Percentiles rank a stretch among this genome's conserved stretches.
Conservation (phyloP, 1,284 basidiomycete genomes). For the Paramarasmius palmivorus region DNA sequence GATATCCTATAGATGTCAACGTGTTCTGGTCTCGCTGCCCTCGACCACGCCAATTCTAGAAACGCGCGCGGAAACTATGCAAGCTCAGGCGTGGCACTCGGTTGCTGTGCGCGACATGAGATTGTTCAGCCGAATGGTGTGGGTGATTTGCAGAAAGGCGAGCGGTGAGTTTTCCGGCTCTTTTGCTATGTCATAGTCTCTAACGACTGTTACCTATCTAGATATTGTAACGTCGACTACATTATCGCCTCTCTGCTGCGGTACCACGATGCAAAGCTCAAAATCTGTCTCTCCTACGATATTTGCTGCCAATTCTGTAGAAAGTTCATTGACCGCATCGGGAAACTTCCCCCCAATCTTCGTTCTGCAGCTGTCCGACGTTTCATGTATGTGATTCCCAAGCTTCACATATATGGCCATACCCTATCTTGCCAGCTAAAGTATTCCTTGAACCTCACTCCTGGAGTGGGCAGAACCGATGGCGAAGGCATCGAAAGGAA, state of each 20-base stretch:
- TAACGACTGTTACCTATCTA: no score
- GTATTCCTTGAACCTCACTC: conserved; percentile 24
- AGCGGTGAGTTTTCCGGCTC: conserved; percentile 16
- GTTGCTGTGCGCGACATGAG: conserved; percentile 21
- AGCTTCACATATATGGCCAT: conserved; percentile 28
- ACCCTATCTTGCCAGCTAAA: conserved; percentile 17
- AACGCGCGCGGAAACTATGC: conserved; percentile 9
- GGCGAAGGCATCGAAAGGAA: conserved; percentile 29
- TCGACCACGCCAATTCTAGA: conserved; percentile 17
- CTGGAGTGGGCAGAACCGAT: conserved; percentile 22
- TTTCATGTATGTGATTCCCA: conserved; percentile 18
- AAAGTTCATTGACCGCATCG: conserved; percentile 14
- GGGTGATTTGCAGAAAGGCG: conserved; percentile 23
- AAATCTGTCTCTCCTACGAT: conserved; percentile 21
- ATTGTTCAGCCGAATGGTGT: conserved; percentile 20
- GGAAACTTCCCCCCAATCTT: no score
- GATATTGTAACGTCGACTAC: conserved; percentile 29
- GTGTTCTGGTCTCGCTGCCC: conserved; percentile 11
- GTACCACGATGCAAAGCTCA: background rate
- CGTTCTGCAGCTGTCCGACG: conserved; percentile 12
- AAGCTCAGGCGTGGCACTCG: conserved; percentile 21
- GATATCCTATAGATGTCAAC: conserved; percentile 9
- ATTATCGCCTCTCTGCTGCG: conserved; percentile 15
- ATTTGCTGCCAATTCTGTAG: conserved; percentile 25
- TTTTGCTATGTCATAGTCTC: conserved; percentile 14